Conservation (phyloP, 2,329 filamentous ascomycete genomes). For the Rutstroemia sp. region DNA sequence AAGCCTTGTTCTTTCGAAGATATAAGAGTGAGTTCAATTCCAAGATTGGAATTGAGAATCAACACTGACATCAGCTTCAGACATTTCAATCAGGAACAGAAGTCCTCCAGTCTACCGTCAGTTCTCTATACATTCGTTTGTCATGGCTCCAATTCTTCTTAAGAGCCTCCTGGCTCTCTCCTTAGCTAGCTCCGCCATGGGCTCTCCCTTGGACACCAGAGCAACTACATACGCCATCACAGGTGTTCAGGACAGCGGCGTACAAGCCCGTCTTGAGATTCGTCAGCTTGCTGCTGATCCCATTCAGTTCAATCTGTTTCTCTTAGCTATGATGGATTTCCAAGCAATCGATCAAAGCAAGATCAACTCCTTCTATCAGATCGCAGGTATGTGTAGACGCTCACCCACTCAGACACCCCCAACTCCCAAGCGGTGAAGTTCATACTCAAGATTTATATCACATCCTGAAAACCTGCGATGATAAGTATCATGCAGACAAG, state of each 20-base stretch:
- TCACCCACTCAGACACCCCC: no score
- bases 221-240: constrained; percentile 4
- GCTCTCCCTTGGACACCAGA: background rate
- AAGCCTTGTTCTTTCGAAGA: background rate
- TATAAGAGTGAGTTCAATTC: background rate
- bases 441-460: no score
- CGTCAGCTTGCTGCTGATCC: constrained; percentile 49
- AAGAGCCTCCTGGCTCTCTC: background rate
- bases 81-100: no score
- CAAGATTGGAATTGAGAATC: background rate
- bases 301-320: constrained; percentile 66
- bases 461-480: no score
- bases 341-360: constrained; percentile 60
- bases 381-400: constrained; percentile 49
- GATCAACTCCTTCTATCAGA: constrained; percentile 66
- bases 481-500: no score
- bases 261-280: constrained; percentile 53
- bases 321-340: constrained; percentile 59
- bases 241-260: background rate
- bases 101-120: no score
- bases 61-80: no score
- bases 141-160: background rate
- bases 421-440: no score
- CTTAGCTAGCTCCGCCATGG: background rate
- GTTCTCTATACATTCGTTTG: background rate